Base-by-base conservation (phyloP, 257 asterid genomes). In the Lavandula angustifolia region DNA sequence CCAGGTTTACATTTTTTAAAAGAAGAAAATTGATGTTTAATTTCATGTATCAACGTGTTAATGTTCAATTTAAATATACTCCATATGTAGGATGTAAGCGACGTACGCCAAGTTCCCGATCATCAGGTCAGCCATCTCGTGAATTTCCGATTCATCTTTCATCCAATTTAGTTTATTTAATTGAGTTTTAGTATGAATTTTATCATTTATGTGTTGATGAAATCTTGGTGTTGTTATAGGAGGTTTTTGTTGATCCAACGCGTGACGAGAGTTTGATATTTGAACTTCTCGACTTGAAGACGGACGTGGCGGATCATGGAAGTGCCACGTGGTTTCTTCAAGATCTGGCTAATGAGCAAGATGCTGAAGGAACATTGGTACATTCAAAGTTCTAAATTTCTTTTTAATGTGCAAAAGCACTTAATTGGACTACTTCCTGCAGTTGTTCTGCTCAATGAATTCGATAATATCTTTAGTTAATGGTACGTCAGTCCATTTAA, bases 281-380 rank as follows among this genome's bases (percentile, higher is more conserved):
- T 71, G 99, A 92, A 76, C 81, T 92, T 60, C 75, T 92, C 38
- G 97, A 92, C 46, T 71, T 92, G 83, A 89, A 89, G 81, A 55
- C 69, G 13, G 96, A 87, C 47, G 89, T 92, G 70, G 80, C 84
- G 8, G 97, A 92, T 75, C 77, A 71, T 4, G 94, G 86, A 32
- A 92, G 99, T 52, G 97, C 97, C 51, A 68, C 89, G 8, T 92
- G 99, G 97, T 92, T 92, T 73, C 90, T 92, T 63, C 92, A 81
- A 57, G 99, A 89, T 80, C 91, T 92, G 67, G 99, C 99, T 47
- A 80, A 14, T 67, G 97, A 89, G 78, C 97, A 87, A 76, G 96
- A 92, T 64, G 97, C 97, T 4, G 92, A 89, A 79, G 95, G 88
- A 77, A 55, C 79, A 55, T 54, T 44, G 86, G 95, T 89, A 79